phyloP scores from a whole-genome alignment of 75 land plant species.

The Pinus taeda region DNA sequence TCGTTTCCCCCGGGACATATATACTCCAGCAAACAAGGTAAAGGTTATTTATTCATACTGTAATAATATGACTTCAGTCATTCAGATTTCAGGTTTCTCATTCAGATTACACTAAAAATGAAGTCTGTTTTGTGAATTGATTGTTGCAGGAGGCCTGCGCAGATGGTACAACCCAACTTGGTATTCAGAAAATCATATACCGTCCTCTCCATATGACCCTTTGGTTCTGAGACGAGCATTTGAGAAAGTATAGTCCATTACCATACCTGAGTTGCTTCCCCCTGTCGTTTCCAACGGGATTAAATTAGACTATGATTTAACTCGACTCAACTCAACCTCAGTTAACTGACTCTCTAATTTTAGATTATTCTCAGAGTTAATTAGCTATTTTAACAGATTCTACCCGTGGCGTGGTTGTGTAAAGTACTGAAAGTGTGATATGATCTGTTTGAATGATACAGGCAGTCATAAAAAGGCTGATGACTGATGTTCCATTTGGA shows the following conservation, averaged over 20 bases:
- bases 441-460: constrained; percentile 80
- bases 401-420: constrained; percentile 20
- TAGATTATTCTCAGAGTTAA: too few species aligned
- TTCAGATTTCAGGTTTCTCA: too few species aligned
- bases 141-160: constrained; percentile 51
- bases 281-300: not conserved
- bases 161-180: constrained; percentile 92
- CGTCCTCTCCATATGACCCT: constrained; percentile 71
- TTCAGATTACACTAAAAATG: too few species aligned
- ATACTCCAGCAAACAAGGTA: constrained; percentile 77
- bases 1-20: constrained; percentile 88
- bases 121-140: not conserved
- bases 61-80: too few species aligned
- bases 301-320: too few species aligned
- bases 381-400: not conserved
- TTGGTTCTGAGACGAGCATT: constrained; percentile 59
- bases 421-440: constrained; percentile 74
- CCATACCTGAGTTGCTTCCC: not conserved
- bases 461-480: too few species aligned
- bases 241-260: constrained; percentile 48
- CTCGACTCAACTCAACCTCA: too few species aligned
- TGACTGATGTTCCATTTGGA: constrained; percentile 59
- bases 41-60: too few species aligned
- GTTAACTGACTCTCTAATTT: too few species aligned
- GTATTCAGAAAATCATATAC: constrained; percentile 56